These are phyloP conservation scores for Galerina sulciceps DNA, from an alignment of 768 basidiomycete species.

Conservation along the genomic window DNA sequence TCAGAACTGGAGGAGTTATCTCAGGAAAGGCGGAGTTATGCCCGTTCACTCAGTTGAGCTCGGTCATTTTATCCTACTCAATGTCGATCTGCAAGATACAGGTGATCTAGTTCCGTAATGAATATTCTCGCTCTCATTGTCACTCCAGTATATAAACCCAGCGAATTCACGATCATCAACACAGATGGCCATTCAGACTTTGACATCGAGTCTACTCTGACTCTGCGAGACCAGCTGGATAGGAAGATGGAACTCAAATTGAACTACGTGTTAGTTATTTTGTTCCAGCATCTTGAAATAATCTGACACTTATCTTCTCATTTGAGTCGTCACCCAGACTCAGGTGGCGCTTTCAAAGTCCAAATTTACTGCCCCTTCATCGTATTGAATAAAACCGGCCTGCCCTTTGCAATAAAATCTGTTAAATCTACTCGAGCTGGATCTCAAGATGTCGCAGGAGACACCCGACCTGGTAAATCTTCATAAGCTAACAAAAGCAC, in stretches of 20 bases:
- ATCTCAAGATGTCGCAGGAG: slow-evolving; percentile 84
- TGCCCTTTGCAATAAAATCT: slow-evolving; percentile 78
- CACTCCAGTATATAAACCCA: slow-evolving; percentile 79
- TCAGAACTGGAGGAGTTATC: slow-evolving; percentile 93
- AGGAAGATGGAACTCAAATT: slow-evolving; percentile 81
- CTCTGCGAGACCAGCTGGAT: slow-evolving; percentile 71
- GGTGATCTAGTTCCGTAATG: slow-evolving; percentile 43
- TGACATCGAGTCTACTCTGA: slow-evolving; percentile 74
- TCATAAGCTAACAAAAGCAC: neutral
- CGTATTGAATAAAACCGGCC: slow-evolving; percentile 89
- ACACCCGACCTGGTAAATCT: slow-evolving; percentile 60
- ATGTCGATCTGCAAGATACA: slow-evolving; percentile 89
- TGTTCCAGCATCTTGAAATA: neutral
- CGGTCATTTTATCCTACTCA: slow-evolving; percentile 86
- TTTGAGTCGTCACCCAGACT: slow-evolving; percentile 75
- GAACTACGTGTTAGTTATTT: slow-evolving; percentile 83
- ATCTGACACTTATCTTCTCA: neutral
- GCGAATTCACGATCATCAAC: slow-evolving; percentile 97
- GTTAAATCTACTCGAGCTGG: slow-evolving; percentile 64
- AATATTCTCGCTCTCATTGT: neutral
- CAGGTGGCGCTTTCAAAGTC: slow-evolving; percentile 95
- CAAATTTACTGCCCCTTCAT: slow-evolving; percentile 93
- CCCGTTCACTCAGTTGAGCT: slow-evolving; percentile 96
- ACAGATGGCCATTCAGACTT: slow-evolving; percentile 91
- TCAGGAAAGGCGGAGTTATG: slow-evolving; percentile 92